These are phyloP conservation scores for Ogataea polymorpha DNA, from an alignment of 805 yeast species.

Conservation along the genomic window DNA sequence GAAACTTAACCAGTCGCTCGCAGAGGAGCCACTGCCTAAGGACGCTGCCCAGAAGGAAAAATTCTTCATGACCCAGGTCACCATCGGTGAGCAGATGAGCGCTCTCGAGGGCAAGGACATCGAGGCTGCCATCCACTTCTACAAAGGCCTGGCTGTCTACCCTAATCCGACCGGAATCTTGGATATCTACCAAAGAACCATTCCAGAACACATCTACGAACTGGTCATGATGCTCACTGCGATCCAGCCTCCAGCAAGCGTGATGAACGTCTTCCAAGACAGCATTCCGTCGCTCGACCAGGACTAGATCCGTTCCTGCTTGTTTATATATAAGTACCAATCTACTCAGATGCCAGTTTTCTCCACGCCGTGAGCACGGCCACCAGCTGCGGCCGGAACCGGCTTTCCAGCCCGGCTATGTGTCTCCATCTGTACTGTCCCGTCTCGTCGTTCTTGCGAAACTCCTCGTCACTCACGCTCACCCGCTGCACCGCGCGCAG, in stretches of 20 bases:
- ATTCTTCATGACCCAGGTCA: conserved; percentile 79
- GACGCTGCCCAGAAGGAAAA: conserved; percentile 67
- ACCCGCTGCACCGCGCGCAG: conserved; percentile 13
- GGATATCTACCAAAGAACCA: conserved; percentile 83
- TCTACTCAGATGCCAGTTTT: neutral
- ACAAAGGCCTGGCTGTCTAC: conserved; percentile 88
- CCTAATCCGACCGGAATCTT: conserved; percentile 93
- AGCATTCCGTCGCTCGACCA: conserved; percentile 25
- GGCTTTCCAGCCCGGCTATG: conserved; percentile 19
- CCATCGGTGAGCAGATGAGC: conserved; percentile 79
- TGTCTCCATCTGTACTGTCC: conserved; percentile 19
- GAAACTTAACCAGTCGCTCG: conserved; percentile 62
- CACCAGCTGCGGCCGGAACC: conserved; percentile 15
- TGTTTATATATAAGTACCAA: neutral
- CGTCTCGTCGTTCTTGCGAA: conserved; percentile 21
- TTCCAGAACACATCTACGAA: conserved; percentile 80
- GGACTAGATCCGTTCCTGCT: conserved; percentile 14
- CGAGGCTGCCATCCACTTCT: conserved; percentile 86
- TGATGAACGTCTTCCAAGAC: conserved; percentile 62
- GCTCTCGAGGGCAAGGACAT: conserved; percentile 63
- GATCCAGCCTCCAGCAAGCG: conserved; percentile 80
- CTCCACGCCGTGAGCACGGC: conserved; percentile 9
- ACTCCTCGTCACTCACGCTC: conserved; percentile 18
- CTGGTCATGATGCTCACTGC: conserved; percentile 86
- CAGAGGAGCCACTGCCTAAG: conserved; percentile 71